phyloP scores from a whole-genome alignment of 2,329 filamentous ascomycete species.

The Talaromyces atroroseus region DNA sequence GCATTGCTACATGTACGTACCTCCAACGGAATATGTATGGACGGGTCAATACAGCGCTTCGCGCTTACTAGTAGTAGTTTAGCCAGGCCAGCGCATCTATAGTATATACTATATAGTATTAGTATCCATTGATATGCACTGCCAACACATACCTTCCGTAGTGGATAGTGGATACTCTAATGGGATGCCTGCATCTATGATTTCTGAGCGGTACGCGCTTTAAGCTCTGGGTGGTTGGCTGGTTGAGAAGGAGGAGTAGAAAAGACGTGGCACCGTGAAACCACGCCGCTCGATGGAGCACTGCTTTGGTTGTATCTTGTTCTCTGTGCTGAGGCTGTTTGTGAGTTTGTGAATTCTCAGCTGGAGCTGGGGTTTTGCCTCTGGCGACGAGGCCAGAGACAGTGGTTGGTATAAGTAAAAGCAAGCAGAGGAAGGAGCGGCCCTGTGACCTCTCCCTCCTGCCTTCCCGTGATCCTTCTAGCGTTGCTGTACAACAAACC shows the following conservation, averaged over 20 bases:
- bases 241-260: not conserved
- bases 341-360: no score
- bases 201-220: not conserved
- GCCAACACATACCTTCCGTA: slow-evolving; percentile 2
- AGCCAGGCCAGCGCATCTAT: slow-evolving; percentile 9
- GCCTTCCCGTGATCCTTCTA: slow-evolving; percentile 7
- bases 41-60: not conserved
- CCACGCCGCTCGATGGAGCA: not conserved
- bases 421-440: not conserved
- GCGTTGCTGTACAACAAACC: not conserved
- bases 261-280: not conserved
- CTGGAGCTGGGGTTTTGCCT: no score
- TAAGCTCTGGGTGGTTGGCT: no score
- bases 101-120: no score
- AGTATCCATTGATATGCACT: not conserved
- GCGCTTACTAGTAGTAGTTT: slow-evolving; percentile 4
- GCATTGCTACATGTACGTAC: no score
- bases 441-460: slow-evolving; percentile 12
- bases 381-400: no score
- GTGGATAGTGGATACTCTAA: slow-evolving; percentile 4
- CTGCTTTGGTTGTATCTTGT: not conserved
- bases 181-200: slow-evolving; percentile 1
- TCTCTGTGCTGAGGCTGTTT: no score
- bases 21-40: no score
- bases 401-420: no score